A percentile compares a stretch with the other conserved stretches of the same genome.
Evolutionary conservation across 225 moss, liverwort and hornwort genomes (phyloP).

Genomic region (Polytrichum formosum): DNA sequence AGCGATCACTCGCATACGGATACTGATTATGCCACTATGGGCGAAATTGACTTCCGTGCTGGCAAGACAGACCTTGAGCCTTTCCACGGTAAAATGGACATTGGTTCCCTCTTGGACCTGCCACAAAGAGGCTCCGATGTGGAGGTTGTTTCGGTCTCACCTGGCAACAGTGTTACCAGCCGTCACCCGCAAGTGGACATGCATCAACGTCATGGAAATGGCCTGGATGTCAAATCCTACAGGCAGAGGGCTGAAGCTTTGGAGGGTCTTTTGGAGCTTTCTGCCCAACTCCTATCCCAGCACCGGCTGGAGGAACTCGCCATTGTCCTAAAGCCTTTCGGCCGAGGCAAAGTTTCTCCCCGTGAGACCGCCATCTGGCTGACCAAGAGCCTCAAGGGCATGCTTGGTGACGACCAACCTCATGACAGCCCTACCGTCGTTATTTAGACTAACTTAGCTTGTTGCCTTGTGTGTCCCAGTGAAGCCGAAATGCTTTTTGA

Average conservation of each 20-base stretch:
- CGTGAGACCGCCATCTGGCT: conserved; percentile 82
- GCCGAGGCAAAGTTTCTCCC: conserved; percentile 95
- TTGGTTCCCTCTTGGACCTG: conserved; percentile 81
- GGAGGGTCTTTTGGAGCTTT: conserved; percentile 94
- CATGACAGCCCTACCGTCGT: conserved; percentile 26
- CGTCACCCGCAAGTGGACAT: conserved; percentile 55
- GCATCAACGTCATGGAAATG: conserved; percentile 48
- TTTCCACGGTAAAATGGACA: conserved; percentile 87
- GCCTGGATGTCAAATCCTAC: conserved; percentile 88
- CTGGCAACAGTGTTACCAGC: conserved; percentile 37
- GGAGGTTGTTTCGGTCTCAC: conserved; percentile 56
- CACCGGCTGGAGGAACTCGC: conserved; percentile 90
- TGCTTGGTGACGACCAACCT: conserved; percentile 57
- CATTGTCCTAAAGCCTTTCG: conserved; percentile 93
- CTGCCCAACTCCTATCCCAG: conserved; percentile 94
- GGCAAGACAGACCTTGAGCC: conserved; percentile 80
- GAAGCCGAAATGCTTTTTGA: not conserved
- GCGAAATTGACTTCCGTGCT: conserved; percentile 77
- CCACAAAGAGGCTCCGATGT: conserved; percentile 67
- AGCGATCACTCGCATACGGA: conserved; percentile 53
- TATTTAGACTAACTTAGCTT: conserved; percentile 8
- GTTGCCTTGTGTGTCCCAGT: not conserved
- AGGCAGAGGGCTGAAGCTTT: conserved; percentile 91
- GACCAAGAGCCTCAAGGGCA: conserved; percentile 58
- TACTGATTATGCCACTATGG: conserved; percentile 53